A percentile compares a stretch with the other conserved stretches of the same genome.
Evolutionary conservation across 1,284 basidiomycete genomes (phyloP).

Genomic region (Cutaneotrichosporon spelunceum): DNA sequence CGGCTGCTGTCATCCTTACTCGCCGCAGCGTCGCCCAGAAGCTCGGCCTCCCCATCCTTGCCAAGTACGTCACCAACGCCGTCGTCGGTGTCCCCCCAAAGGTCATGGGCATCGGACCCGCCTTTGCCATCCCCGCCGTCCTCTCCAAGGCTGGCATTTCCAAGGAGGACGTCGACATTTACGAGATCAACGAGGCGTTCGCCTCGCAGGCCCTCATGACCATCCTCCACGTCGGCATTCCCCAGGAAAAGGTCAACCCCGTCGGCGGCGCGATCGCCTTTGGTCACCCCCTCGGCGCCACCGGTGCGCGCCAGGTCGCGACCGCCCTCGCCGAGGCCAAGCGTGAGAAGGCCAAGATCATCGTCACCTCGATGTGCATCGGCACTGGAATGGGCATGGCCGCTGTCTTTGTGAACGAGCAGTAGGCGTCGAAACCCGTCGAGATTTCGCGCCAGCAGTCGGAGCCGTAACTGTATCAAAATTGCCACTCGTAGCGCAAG

Average conservation of each 20-base stretch:
- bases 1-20: constrained; percentile 86
- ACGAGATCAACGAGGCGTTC: constrained; percentile 86
- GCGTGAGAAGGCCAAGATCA: constrained; percentile 70
- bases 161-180: constrained; percentile 81
- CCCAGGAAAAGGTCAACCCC: constrained; percentile 78
- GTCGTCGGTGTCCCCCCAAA: constrained; percentile 79
- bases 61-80: constrained; percentile 79
- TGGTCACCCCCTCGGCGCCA: constrained; percentile 55
- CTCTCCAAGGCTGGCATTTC: constrained; percentile 70
- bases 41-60: constrained; percentile 84
- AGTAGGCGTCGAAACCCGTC: too few relatives aligned
- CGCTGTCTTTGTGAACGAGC: constrained; percentile 52
- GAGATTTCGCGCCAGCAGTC: too few relatives aligned
- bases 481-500: too few relatives aligned
- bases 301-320: constrained; percentile 78
- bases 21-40: constrained; percentile 82
- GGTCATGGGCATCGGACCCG: constrained; percentile 88
- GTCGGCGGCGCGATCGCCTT: constrained; percentile 72
- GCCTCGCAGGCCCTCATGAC: constrained; percentile 84
- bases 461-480: too few relatives aligned
- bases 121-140: constrained; percentile 82
- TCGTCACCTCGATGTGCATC: constrained; percentile 77
- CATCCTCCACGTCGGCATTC: constrained; percentile 67
- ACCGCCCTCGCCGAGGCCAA: constrained; percentile 77
- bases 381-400: constrained; percentile 77